A percentile compares a stretch with the other conserved stretches of the same genome.
These are phyloP conservation scores for Penicillium longicatenatum DNA, from an alignment of 495 filamentous ascomycete genomes.

Conservation along the genomic window DNA sequence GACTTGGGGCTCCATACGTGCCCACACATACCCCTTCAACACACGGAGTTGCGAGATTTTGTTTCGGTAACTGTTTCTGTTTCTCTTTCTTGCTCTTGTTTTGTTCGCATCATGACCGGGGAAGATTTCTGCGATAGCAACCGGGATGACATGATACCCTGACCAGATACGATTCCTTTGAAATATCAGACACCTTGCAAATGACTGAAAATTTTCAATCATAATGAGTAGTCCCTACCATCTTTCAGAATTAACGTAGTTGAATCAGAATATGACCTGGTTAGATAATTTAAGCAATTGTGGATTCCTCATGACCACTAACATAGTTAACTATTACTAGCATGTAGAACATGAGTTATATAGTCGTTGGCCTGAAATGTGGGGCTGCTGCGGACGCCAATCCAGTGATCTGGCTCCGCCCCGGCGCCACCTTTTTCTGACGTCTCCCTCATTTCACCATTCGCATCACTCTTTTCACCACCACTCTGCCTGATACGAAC, in stretches of 20 bases:
- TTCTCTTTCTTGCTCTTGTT: neutral
- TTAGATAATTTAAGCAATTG: neutral
- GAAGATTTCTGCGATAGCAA: constrained; percentile 12
- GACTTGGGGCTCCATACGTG: constrained; percentile 14
- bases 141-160: constrained; percentile 33
- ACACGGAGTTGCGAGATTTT: constrained; percentile 8
- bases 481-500: constrained; percentile 4
- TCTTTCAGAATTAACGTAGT: too few species aligned
- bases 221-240: neutral
- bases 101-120: neutral
- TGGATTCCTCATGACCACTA: too few species aligned
- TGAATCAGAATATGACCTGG: neutral
- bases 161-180: constrained; percentile 26
- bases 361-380: constrained; percentile 9
- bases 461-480: constrained; percentile 7
- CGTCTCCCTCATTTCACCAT: constrained; percentile 22
- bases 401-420: constrained; percentile 22
- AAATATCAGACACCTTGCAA: constrained; percentile 11
- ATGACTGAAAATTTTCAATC: neutral
- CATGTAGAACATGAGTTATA: too few species aligned
- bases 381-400: constrained; percentile 17
- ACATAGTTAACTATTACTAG: too few species aligned
- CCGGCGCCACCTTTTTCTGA: constrained; percentile 36
- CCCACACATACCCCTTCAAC: constrained; percentile 7
- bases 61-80: constrained; percentile 10